Evolutionary conservation across 192 early-diverging fungal species (phyloP).

Genomic region (Coemansia sp.): DNA sequence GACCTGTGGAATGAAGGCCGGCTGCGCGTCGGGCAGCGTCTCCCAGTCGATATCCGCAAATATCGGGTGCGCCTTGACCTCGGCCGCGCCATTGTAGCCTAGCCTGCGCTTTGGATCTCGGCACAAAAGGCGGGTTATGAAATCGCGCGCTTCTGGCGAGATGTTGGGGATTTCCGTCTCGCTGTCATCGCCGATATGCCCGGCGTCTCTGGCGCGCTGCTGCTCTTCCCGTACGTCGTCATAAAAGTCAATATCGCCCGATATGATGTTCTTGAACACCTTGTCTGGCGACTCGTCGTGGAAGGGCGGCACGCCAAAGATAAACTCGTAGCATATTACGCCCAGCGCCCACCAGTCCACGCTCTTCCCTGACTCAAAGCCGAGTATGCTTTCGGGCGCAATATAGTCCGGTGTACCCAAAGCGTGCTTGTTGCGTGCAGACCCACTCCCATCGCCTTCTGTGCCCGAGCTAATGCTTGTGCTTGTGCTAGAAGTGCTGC

Average conservation of each 20-base stretch:
- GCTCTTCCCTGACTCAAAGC: constrained; percentile 62
- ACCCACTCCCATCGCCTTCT: background rate
- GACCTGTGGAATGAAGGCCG: constrained; percentile 77
- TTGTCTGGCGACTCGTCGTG: constrained; percentile 39
- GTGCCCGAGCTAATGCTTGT: constrained; percentile 15
- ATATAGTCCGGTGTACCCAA: constrained; percentile 90
- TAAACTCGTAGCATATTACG: constrained; percentile 87
- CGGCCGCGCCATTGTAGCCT: constrained; percentile 51
- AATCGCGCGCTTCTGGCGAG: constrained; percentile 37
- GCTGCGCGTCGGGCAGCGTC: constrained; percentile 54
- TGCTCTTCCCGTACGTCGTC: constrained; percentile 14
- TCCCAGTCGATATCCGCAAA: constrained; percentile 58
- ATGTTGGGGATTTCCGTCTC: constrained; percentile 10
- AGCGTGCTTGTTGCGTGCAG: constrained; percentile 32
- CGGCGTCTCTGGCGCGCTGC: background rate
- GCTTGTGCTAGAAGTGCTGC: constrained; percentile 3
- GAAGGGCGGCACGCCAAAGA: constrained; percentile 84
- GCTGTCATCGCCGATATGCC: constrained; percentile 8
- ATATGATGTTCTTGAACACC: constrained; percentile 42
- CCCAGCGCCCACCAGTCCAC: constrained; percentile 94
- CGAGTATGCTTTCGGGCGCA: constrained; percentile 91
- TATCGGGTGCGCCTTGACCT: constrained; percentile 60
- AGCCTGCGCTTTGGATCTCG: constrained; percentile 57
- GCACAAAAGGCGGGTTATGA: constrained; percentile 52
- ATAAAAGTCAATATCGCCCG: constrained; percentile 30